These are phyloP conservation scores for Malus sylvestris DNA, from an alignment of 306 rosid species.

Conservation along the genomic window DNA sequence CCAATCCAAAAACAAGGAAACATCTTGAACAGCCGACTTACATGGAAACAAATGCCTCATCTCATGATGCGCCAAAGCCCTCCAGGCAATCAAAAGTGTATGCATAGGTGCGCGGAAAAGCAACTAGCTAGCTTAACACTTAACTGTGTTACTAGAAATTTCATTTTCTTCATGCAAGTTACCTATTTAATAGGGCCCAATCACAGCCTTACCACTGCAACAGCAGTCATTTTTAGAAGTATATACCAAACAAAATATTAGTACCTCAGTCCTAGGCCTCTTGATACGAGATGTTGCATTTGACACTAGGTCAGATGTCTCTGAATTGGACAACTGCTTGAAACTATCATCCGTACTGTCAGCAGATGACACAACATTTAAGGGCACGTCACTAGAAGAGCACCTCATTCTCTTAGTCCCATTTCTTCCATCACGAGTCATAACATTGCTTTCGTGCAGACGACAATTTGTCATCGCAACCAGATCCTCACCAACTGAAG, in stretches of 20 bases:
- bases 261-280: constrained; percentile 68
- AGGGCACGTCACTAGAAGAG: constrained; percentile 57
- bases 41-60: not conserved
- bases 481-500: constrained; percentile 90
- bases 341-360: constrained; percentile 40
- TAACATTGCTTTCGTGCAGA: constrained; percentile 56
- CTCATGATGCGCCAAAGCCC: not conserved
- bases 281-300: constrained; percentile 59
- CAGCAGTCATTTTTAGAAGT: not conserved
- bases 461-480: constrained; percentile 86
- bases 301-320: constrained; percentile 62
- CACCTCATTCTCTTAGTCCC: constrained; percentile 81
- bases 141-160: not conserved
- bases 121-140: not conserved
- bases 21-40: not conserved
- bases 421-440: constrained; percentile 56
- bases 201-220: not conserved
- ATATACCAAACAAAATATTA: constrained; percentile 6
- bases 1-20: not conserved
- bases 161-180: not conserved
- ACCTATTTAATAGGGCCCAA: not conserved
- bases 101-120: not conserved
- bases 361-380: not conserved
- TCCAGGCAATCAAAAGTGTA: not conserved
- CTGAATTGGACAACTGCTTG: constrained; percentile 42